Conservation (phyloP, 805 yeast species). For the Teunomyces funiuensis region DNA sequence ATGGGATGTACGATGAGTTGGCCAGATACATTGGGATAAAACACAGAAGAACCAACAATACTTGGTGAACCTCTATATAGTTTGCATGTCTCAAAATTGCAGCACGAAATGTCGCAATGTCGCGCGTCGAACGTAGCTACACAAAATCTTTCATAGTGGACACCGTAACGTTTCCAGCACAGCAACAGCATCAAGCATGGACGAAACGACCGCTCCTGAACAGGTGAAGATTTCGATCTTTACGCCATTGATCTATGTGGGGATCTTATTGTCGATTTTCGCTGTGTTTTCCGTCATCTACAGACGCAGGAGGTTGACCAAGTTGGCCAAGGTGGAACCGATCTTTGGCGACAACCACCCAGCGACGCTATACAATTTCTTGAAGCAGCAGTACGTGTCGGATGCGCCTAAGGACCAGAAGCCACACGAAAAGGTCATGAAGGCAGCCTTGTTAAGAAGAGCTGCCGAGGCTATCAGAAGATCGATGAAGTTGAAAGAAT, state of each 20-base stretch:
- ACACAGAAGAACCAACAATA: constrained; percentile 50
- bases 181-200: constrained; percentile 6
- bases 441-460: constrained; percentile 55
- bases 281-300: constrained; percentile 68
- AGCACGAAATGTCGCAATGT: constrained; percentile 1
- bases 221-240: constrained; percentile 38
- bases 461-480: constrained; percentile 89
- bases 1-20: constrained; percentile 58
- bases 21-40: constrained; percentile 68
- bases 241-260: constrained; percentile 78
- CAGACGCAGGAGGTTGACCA: constrained; percentile 53
- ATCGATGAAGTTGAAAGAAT: constrained; percentile 77
- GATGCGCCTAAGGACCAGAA: constrained; percentile 38
- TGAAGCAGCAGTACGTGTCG: constrained; percentile 45
- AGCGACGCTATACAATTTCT: constrained; percentile 58
- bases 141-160: constrained; percentile 3
- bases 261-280: constrained; percentile 63
- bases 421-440: constrained; percentile 76
- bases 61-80: constrained; percentile 40
- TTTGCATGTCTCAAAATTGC: background rate
- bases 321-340: constrained; percentile 62
- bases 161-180: constrained; percentile 1
- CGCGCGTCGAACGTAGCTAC: background rate
- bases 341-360: constrained; percentile 72
- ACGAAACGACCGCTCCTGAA: constrained; percentile 21